Evolutionary conservation across 2,329 filamentous ascomycete species (phyloP), one percentile per base, ranked within the genome.

Genomic region (Apiospora koreana): DNA sequence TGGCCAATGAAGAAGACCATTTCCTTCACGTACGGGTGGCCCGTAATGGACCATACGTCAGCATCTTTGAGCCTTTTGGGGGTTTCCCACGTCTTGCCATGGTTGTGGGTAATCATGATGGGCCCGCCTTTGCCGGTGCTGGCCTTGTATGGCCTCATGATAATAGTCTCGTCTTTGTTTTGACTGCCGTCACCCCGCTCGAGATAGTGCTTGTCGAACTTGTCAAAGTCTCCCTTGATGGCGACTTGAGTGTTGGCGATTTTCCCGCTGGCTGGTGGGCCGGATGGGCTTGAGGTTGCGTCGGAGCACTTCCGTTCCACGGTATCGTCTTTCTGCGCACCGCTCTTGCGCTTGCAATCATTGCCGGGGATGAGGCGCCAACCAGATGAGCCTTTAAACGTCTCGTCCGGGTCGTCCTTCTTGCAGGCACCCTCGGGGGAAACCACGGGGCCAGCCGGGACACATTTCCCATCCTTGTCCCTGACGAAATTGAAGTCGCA

Each of bases 401-500:
- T 94, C 71, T 92, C 92, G 10, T 91, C 88, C 3, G 88, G 85
- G 54, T 90, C 87, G 45, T 83, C 84, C 2, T 84, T 80, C 77
- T 92, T 89, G 81, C 96, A 99, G 38, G 88, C 87, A 9, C 89
- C 93, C 65, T 93, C 87, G 0, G 95, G 94, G 1, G 90, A 84
- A 2, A 85, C 79, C 58, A 97, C 80, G 3, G 88, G 84, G 0
- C 89, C 90, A 35, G 86, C 88, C 9, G 88, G 86, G 31, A 90
- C 85, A 79, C 96, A 98, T 72, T 91, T 86, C 67, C 88, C 88
- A 68, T 88, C 86, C 72, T 95, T 86, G 72, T 95, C 86, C 75
- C 89, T 88, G 71, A 90, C 84, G 79, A 97, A 98, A 80, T 97
- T 97, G 85, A 93, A 97, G 79, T 98, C 95, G 80, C 96, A 99